Conservation (phyloP, 768 basidiomycete genomes). For the Lentinula sp. region DNA sequence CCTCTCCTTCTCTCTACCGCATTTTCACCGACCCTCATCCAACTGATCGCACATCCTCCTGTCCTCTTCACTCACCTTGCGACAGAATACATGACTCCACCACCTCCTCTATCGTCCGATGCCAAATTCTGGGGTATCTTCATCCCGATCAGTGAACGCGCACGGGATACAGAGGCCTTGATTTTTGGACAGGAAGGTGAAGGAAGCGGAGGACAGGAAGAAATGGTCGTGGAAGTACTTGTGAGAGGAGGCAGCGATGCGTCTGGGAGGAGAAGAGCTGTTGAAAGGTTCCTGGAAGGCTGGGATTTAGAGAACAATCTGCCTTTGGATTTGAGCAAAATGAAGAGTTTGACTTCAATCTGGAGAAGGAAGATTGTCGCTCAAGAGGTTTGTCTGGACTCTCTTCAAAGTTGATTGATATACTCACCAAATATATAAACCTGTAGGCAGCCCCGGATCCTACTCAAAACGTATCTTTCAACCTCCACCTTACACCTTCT, state of each 20-base stretch:
- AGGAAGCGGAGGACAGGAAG: constrained; percentile 37
- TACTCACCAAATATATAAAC: neutral
- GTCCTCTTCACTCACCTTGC: constrained; percentile 64
- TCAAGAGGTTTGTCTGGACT: constrained; percentile 21
- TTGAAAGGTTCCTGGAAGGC: constrained; percentile 60
- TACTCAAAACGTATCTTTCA: constrained; percentile 76
- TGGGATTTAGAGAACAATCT: constrained; percentile 36
- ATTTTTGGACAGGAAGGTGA: constrained; percentile 52
- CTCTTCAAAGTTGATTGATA: neutral
- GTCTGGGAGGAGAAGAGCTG: constrained; percentile 40
- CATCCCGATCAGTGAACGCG: constrained; percentile 58
- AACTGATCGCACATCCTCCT: constrained; percentile 65
- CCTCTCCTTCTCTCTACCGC: constrained; percentile 51
- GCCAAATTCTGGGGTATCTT: constrained; percentile 81
- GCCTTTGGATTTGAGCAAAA: constrained; percentile 41
- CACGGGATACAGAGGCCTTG: constrained; percentile 51
- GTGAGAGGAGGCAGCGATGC: constrained; percentile 36
- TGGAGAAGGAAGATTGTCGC: constrained; percentile 29
- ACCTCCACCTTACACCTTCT: constrained; percentile 74
- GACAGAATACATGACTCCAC: constrained; percentile 62
- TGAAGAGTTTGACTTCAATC: constrained; percentile 47
- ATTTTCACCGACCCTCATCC: constrained; percentile 60
- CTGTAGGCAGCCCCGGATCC: constrained; percentile 45
- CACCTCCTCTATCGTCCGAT: constrained; percentile 55
- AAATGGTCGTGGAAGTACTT: constrained; percentile 60